Base-by-base conservation (phyloP, 352 stramenopile species). In the Globisporangium cederbergense region DNA sequence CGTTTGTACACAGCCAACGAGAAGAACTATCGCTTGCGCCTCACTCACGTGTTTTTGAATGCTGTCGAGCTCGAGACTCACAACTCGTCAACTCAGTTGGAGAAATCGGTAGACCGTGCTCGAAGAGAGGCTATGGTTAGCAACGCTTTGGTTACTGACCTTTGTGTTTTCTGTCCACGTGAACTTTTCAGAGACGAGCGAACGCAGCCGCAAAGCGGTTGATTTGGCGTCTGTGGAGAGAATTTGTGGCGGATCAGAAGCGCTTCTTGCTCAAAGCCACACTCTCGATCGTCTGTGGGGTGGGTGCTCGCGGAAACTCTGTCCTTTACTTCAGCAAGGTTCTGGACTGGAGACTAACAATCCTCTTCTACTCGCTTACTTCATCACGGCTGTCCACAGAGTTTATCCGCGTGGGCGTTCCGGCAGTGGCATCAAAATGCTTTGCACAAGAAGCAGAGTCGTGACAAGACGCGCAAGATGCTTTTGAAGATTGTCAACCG, bases 1-100 rank as follows among this genome's bases (percentile, higher is more conserved):
- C 56, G 69, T 0, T 9, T 42, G 22, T 66, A 79, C 9, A 71
- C 67, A 7, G 43, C 65, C 8, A 65, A 72, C 38, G 71, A 76
- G 4, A 75, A 73, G 43, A 25, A 28, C 8, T 71, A 73, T 10
- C 73, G 79, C 2, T n/a, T 72, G 6, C 61, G 76, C n/a, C 55
- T 95, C 9, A 63, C 67, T 9, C 66, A 75, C n/a, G 68, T 95
- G 0, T 93, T 89, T 49, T 73, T 92, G 9, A 89, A 88, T 60
- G 59, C 72, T 16, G 77, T 81, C 11, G 74, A 75, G 9, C 73
- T 95, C 3, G 79, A 92, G 34, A 72, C 79, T 0, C 81, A 93
- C 64, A 95, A 95, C 51, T 95, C 86, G 13, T 78, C 72, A 1
- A 47, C 36, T 0, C 83, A 95, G 51, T 32, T 84, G 10, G 72